These are phyloP conservation scores for Lindgomyces ingoldianus DNA, from an alignment of 495 filamentous ascomycete genomes.

Conservation along the genomic window DNA sequence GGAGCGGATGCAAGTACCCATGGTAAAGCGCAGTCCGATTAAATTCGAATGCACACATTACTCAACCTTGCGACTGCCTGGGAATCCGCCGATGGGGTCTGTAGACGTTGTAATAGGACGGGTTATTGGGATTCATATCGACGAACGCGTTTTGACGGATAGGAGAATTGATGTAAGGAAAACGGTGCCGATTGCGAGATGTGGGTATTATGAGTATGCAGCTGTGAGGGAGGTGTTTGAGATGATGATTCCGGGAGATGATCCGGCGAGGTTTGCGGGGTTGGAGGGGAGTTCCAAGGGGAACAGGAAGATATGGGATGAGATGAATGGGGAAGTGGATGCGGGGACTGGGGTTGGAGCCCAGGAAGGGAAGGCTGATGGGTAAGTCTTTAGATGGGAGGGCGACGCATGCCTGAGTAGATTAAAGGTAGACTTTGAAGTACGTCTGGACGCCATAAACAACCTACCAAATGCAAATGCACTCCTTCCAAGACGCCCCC, in stretches of 20 bases:
- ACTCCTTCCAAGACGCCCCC: too few species aligned
- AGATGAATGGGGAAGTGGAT: neutral
- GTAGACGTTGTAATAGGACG: constrained; percentile 59
- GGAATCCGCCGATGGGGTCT: constrained; percentile 55
- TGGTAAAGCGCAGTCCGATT: constrained; percentile 56
- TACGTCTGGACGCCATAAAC: too few species aligned
- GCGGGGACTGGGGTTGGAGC: neutral
- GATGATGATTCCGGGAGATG: constrained; percentile 48
- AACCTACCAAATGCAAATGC: too few species aligned
- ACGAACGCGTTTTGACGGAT: constrained; percentile 53
- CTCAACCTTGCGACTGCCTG: constrained; percentile 54
- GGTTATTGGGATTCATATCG: constrained; percentile 59
- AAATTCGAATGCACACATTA: constrained; percentile 61
- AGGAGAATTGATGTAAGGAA: constrained; percentile 57
- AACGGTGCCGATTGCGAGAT: constrained; percentile 59
- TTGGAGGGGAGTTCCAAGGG: constrained; percentile 41
- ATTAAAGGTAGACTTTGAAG: too few species aligned
- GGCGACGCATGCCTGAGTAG: too few species aligned
- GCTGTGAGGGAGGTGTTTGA: constrained; percentile 55
- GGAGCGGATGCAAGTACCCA: constrained; percentile 39
- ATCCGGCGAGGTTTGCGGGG: constrained; percentile 29
- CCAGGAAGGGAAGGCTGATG: neutral
- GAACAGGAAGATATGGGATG: constrained; percentile 14
- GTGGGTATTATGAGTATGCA: constrained; percentile 60
- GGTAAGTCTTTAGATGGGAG: too few species aligned